A percentile compares a stretch with the other conserved stretches of the same genome.
These are phyloP conservation scores for Ophiostoma himal-ulmi DNA, from an alignment of 2,329 filamentous ascomycete species.

Conservation along the genomic window DNA sequence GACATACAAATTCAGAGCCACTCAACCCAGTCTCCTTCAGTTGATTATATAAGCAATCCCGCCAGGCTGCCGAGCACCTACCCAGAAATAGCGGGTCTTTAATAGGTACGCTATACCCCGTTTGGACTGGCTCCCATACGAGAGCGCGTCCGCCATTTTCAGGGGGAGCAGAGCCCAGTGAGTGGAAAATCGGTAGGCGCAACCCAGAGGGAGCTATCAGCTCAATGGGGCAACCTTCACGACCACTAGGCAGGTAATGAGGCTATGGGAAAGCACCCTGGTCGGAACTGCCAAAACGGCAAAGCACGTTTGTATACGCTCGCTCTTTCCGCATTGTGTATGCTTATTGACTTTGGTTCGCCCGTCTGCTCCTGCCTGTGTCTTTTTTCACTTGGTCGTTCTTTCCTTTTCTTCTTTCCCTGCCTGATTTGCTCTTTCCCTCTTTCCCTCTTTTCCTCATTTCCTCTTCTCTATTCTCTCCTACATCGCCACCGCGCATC, in stretches of 20 bases:
- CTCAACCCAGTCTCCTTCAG: neutral
- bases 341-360: neutral
- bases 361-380: neutral
- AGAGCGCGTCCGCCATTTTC: constrained; percentile 8
- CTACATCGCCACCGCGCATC: constrained; percentile 1
- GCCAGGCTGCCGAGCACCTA: neutral
- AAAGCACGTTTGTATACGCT: neutral
- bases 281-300: neutral
- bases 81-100: neutral
- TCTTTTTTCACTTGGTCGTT: neutral
- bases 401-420: neutral
- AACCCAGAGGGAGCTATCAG: neutral
- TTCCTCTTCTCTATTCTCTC: neutral
- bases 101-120: neutral
- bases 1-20: neutral
- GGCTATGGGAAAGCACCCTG: constrained; percentile 2
- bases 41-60: constrained; percentile 4
- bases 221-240: neutral
- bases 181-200: constrained; percentile 4
- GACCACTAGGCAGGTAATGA: constrained; percentile 4
- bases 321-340: neutral
- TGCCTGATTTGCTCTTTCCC: neutral
- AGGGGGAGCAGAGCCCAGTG: constrained; percentile 5
- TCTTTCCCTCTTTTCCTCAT: neutral
- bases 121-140: neutral